A percentile compares a stretch with the other conserved stretches of the same genome.
These are phyloP conservation scores for Porodaedalea pini DNA, from an alignment of 1,284 basidiomycete species.

Conservation along the genomic window DNA sequence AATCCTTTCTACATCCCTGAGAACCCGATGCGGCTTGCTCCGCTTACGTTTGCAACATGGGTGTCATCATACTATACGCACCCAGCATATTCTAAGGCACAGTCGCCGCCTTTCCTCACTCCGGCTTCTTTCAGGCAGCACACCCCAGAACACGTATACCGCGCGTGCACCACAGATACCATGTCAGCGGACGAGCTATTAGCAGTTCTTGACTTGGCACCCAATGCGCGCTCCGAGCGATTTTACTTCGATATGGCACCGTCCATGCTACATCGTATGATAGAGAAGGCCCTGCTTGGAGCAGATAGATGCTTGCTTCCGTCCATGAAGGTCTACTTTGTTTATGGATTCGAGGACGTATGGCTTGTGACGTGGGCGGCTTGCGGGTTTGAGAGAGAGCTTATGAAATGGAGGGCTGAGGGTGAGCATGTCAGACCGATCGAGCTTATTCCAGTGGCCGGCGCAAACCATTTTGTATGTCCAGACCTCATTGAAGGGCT, in stretches of 20 bases:
- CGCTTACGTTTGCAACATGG: not conserved
- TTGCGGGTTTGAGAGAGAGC: conserved; percentile 22
- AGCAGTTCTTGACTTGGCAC: conserved; percentile 2
- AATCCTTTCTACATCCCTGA: conserved; percentile 8
- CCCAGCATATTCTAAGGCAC: not conserved
- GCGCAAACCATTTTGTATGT: conserved; percentile 29
- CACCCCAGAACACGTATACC: not conserved
- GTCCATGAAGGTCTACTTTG: not conserved
- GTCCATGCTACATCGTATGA: not conserved
- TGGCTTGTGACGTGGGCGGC: conserved; percentile 23
- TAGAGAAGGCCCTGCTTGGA: not conserved
- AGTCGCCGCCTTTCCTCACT: not conserved
- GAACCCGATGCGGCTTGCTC: conserved; percentile 1
- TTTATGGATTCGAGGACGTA: conserved; percentile 14
- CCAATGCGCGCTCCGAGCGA: conserved; percentile 14
- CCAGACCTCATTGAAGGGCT: not conserved
- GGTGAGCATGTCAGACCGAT: conserved; percentile 18
- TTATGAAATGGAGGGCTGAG: conserved; percentile 15
- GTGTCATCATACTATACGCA: conserved; percentile 7
- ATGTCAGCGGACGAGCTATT: conserved; percentile 3
- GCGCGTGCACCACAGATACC: conserved; percentile 1
- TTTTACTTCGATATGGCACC: not conserved
- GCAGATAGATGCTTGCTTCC: not conserved
- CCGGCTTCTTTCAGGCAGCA: not conserved
- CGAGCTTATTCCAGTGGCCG: conserved; percentile 23